Evolutionary conservation across 129 eudicot genomes (phyloP).

Genomic region (Flaveria linearis): DNA sequence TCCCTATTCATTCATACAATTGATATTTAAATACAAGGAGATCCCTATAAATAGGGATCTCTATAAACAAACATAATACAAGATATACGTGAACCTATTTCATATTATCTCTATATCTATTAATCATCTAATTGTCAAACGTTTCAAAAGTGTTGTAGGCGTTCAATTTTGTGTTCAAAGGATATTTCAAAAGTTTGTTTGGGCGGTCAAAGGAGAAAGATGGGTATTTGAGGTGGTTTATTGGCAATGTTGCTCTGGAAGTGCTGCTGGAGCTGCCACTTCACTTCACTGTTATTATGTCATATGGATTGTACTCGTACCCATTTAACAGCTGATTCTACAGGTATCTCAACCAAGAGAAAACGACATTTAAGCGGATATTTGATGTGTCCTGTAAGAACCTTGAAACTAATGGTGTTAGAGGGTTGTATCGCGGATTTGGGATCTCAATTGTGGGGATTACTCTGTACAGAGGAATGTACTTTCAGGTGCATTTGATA

Average conservation of each 20-base stretch:
- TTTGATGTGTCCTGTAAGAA: constrained; percentile 73
- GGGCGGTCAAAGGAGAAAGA: constrained; percentile 87
- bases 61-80: too few species aligned
- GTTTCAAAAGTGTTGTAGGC: constrained; percentile 53
- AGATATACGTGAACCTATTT: too few species aligned
- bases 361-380: constrained; percentile 69
- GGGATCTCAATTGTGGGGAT: constrained; percentile 90
- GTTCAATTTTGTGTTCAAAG: constrained; percentile 94
- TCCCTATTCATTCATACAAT: too few species aligned
- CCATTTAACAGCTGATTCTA: constrained; percentile 70
- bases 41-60: too few species aligned
- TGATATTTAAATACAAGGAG: too few species aligned
- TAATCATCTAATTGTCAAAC: constrained; percentile 28
- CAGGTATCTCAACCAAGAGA: neutral
- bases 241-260: constrained; percentile 46
- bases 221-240: constrained; percentile 88
- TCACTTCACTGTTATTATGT: too few species aligned
- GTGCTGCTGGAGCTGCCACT: too few species aligned
- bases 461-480: constrained; percentile 81
- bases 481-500: constrained; percentile 76
- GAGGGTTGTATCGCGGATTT: constrained; percentile 84
- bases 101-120: too few species aligned
- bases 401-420: constrained; percentile 66
- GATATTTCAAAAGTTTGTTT: constrained; percentile 70
- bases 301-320: constrained; percentile 13